Conservation (phyloP, 345 rosid species). For the Lepidium sativum region DNA sequence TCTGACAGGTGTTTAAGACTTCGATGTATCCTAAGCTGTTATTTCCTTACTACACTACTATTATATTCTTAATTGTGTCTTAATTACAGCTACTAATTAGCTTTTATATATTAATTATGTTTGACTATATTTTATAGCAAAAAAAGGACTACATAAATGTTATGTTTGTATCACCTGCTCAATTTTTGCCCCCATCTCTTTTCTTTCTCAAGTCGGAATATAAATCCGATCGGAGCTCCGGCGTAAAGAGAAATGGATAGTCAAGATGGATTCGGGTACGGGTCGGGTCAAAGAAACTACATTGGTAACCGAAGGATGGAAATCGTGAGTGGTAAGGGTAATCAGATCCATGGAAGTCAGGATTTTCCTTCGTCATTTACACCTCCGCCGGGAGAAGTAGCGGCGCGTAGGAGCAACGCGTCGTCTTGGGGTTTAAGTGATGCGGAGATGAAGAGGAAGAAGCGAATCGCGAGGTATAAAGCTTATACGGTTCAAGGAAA, state of each 20-base stretch:
- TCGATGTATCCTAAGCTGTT: constrained; percentile 1
- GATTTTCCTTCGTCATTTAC: constrained; percentile 25
- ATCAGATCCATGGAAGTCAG: constrained; percentile 30
- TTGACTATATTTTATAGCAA: background rate
- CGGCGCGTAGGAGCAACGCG: constrained; percentile 21
- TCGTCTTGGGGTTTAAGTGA: constrained; percentile 37
- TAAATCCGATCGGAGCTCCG: background rate
- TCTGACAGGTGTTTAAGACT: background rate
- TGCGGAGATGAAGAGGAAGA: constrained; percentile 51
- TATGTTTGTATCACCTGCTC: background rate
- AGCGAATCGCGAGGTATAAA: constrained; percentile 56
- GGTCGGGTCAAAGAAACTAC: constrained; percentile 30
- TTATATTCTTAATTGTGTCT: background rate
- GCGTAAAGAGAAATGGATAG: constrained; percentile 22
- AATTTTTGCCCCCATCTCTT: background rate
- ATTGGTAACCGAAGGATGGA: constrained; percentile 28
- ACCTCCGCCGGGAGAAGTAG: constrained; percentile 12
- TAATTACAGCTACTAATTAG: background rate
- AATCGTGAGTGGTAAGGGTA: constrained; percentile 48
- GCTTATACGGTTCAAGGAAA: constrained; percentile 52
- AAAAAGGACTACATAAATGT: background rate
- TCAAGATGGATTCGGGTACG: constrained; percentile 16
- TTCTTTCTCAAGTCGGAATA: background rate
- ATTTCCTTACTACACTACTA: background rate
- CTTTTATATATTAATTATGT: background rate